Base-by-base conservation (phyloP, 768 basidiomycete genomes). In the Gyrodon lividus region DNA sequence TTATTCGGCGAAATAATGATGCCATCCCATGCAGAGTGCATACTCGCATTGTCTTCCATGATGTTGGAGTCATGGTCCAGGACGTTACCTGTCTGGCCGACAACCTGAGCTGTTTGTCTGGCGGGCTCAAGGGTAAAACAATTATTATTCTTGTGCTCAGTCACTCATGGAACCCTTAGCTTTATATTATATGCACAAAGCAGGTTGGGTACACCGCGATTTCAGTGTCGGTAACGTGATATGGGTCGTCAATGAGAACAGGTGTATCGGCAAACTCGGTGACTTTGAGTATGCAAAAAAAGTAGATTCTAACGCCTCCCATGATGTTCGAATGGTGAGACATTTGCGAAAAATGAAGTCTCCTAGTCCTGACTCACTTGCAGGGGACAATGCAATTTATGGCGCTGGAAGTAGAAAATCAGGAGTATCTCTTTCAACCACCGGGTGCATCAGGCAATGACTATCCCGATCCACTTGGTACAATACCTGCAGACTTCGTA, bases 251-350 rank as follows among this genome's bases (percentile, higher is more conserved):
- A n/a, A n/a, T n/a, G n/a, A n/a, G n/a, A n/a, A n/a, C n/a, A n/a
- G 3, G 6, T 4, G 9, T 5, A 13, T 41, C 3, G 49, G 58
- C 30, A 60, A 60, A 19, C 19, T 59, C 20, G 26, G 10, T 1
- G 59, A 60, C 42, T 44, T 60, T 2, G 52, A 60, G 26, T 57
- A 47, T 22, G 55, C 50, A 2, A 57, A 54, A 30, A 53, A 19
- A 6, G 13, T 50, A 2, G 13, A 17, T 19, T 49, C 41, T 0
- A 5, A 41, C 5, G 2, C 8, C 17, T 40, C 28, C 1, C 47
- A 51, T 5, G 17, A 57, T 4, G 26, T 38, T 48, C 52, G 38
- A 46, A 57, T 49, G 1, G 58, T 60, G 39, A 54, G 54, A n/a
- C 4, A 13, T 31, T 34, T 12, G 35, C 7, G 1, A 35, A 39